Conservation (phyloP, 192 early-diverging fungal genomes). For the Coemansia sp. region DNA sequence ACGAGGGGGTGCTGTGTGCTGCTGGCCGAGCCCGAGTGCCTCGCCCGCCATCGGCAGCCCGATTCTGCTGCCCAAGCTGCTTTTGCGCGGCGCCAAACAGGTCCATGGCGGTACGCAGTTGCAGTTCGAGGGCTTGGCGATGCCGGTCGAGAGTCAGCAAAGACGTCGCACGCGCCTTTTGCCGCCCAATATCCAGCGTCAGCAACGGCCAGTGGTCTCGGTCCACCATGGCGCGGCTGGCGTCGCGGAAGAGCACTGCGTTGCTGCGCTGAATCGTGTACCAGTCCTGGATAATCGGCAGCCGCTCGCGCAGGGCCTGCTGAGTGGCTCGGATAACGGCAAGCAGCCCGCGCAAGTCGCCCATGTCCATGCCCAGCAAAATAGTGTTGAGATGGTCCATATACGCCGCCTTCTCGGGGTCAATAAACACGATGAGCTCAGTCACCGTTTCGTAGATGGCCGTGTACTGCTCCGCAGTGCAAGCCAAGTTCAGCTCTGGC, state of each 20-base stretch:
- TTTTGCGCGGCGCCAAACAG: slow-evolving; percentile 54
- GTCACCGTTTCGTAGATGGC: slow-evolving; percentile 73
- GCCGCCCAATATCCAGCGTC: slow-evolving; percentile 11
- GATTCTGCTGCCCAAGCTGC: slow-evolving; percentile 35
- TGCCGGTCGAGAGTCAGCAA: slow-evolving; percentile 49
- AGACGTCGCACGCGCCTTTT: slow-evolving; percentile 31
- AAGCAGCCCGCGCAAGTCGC: slow-evolving; percentile 62
- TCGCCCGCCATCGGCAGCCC: not conserved
- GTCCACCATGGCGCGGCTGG: slow-evolving; percentile 1
- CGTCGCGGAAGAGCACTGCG: slow-evolving; percentile 27
- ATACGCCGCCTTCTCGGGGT: slow-evolving; percentile 76
- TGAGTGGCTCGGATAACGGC: slow-evolving; percentile 49
- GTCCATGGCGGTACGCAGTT: slow-evolving; percentile 56
- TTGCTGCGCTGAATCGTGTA: slow-evolving; percentile 49
- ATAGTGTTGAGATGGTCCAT: slow-evolving; percentile 74
- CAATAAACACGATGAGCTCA: slow-evolving; percentile 82
- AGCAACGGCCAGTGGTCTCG: slow-evolving; percentile 3
- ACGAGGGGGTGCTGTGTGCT: not conserved
- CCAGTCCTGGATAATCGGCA: slow-evolving; percentile 54
- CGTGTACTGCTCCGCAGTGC: slow-evolving; percentile 77
- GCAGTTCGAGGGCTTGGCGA: slow-evolving; percentile 49
- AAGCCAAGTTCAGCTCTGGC: slow-evolving; percentile 72
- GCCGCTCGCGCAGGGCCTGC: slow-evolving; percentile 47
- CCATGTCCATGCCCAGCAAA: slow-evolving; percentile 77
- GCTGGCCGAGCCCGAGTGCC: not conserved